These are phyloP conservation scores for Trichophyton rubrum DNA, from an alignment of 2,329 filamentous ascomycete species.

Conservation along the genomic window DNA sequence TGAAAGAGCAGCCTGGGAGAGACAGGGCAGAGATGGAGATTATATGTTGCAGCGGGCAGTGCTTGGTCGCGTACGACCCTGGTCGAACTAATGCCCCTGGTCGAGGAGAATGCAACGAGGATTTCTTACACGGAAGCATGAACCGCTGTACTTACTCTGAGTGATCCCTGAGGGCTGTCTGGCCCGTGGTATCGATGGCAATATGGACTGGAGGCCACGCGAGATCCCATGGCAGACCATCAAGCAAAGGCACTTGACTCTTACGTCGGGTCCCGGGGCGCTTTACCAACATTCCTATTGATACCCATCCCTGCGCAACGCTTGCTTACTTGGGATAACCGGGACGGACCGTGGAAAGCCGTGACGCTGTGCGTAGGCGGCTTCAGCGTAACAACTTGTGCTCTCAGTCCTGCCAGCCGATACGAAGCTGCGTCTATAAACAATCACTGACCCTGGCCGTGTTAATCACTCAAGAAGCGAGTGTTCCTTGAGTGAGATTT, in stretches of 20 bases:
- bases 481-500: background rate
- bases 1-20: too few species aligned
- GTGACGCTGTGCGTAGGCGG: background rate
- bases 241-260: background rate
- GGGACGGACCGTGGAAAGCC: conserved; percentile 1
- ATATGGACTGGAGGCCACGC: conserved; percentile 1
- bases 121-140: too few species aligned
- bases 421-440: background rate
- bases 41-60: too few species aligned
- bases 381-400: background rate
- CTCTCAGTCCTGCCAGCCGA: background rate
- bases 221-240: background rate
- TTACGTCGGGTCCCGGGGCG: background rate
- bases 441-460: background rate
- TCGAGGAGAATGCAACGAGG: background rate
- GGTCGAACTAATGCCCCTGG: too few species aligned
- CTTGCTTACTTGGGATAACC: background rate
- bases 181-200: background rate
- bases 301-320: background rate
- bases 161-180: background rate
- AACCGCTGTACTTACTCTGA: background rate
- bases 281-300: background rate
- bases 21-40: too few species aligned
- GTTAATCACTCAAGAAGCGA: background rate
- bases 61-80: too few species aligned